Evolutionary conservation across 768 basidiomycete species (phyloP).

Genomic region (Russula compacta): DNA sequence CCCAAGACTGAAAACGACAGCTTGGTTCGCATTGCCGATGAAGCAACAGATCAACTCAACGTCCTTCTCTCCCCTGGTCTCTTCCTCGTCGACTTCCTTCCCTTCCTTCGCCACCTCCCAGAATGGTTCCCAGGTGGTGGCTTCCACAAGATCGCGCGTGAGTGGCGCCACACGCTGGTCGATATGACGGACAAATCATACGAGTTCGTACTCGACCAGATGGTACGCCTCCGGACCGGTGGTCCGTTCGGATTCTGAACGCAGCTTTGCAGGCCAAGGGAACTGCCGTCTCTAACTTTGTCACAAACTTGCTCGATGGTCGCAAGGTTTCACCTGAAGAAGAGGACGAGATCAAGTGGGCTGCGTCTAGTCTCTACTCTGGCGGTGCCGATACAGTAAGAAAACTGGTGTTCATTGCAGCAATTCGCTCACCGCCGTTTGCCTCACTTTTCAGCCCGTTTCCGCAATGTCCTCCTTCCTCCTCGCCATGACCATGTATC

Average conservation of each 20-base stretch:
- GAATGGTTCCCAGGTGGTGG: constrained; percentile 23
- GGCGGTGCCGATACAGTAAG: constrained; percentile 22
- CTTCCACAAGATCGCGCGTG: constrained; percentile 21
- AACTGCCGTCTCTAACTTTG: constrained; percentile 16
- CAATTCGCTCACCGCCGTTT: background rate
- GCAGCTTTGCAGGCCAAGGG: constrained; percentile 12
- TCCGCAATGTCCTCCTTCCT: constrained; percentile 24
- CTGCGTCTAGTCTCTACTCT: constrained; percentile 23
- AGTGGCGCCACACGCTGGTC: constrained; percentile 17
- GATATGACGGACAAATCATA: constrained; percentile 18
- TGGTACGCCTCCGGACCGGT: background rate
- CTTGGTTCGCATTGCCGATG: constrained; percentile 22
- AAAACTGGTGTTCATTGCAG: too few species aligned
- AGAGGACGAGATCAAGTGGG: constrained; percentile 22
- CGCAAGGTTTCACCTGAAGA: constrained; percentile 13
- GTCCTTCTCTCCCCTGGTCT: constrained; percentile 12
- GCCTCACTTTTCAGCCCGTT: constrained; percentile 14
- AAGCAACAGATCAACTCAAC: constrained; percentile 19
- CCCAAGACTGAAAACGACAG: constrained; percentile 14
- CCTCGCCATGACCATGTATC: constrained; percentile 25
- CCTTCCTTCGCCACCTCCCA: constrained; percentile 20
- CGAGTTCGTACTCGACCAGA: constrained; percentile 16
- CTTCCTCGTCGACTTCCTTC: constrained; percentile 21
- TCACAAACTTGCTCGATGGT: constrained; percentile 14
- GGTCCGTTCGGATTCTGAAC: background rate